phyloP scores from a whole-genome alignment of 2,329 filamentous ascomycete species.

The Botryotinia calthae region DNA sequence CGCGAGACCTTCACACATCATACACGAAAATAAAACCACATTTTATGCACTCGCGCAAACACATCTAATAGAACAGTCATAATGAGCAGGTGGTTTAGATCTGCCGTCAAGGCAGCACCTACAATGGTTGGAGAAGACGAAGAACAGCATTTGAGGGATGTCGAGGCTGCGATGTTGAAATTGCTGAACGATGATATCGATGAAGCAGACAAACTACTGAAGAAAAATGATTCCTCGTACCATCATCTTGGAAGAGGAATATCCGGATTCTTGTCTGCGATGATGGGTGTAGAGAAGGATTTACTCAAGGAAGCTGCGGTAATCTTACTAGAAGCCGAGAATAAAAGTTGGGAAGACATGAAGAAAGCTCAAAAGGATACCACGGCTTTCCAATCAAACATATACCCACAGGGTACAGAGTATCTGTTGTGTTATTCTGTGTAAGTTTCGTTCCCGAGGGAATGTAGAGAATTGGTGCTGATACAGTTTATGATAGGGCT shows the following conservation, averaged over 20 bases:
- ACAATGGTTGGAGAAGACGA: constrained; percentile 43
- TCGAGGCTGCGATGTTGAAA: constrained; percentile 62
- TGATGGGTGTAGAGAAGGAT: constrained; percentile 88
- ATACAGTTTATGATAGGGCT: constrained; percentile 48
- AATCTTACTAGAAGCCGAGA: constrained; percentile 72
- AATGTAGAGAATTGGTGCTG: constrained; percentile 17
- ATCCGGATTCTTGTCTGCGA: constrained; percentile 79
- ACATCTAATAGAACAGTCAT: constrained; percentile 20
- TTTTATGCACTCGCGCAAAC: background rate
- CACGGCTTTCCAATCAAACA: constrained; percentile 50
- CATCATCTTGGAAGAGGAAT: constrained; percentile 81
- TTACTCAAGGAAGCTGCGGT: constrained; percentile 80
- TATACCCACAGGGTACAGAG: constrained; percentile 83
- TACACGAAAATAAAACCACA: background rate
- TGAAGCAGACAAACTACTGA: constrained; percentile 70
- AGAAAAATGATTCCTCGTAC: constrained; percentile 76
- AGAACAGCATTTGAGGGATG: constrained; percentile 55
- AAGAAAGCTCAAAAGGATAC: constrained; percentile 68
- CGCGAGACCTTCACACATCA: background rate
- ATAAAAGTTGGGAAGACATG: constrained; percentile 71
- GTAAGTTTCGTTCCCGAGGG: constrained; percentile 23
- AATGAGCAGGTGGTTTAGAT: constrained; percentile 39
- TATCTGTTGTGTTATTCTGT: constrained; percentile 77
- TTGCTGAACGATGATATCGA: constrained; percentile 92
- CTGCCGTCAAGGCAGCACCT: constrained; percentile 28